Base-by-base conservation (phyloP, 768 basidiomycete species). In the Boletus rubropictus region DNA sequence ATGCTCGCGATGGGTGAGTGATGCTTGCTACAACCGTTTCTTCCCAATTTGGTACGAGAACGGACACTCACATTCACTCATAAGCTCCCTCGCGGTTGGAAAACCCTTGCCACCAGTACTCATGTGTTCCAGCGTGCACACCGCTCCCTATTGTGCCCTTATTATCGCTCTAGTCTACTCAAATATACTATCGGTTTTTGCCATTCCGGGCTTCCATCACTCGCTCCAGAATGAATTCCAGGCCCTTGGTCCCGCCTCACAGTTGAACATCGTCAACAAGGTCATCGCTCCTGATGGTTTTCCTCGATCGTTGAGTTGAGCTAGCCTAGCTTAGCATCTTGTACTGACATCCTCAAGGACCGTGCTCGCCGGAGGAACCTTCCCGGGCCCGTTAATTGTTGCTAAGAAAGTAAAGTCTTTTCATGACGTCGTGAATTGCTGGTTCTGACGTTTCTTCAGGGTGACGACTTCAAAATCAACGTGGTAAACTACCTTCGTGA, bases 221-320 rank as follows among this genome's bases (percentile, higher is more conserved):
- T 39, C 44, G 20, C 17, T 21, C 40, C 38, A 33, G 20, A 18
- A n/a, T 4, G 35, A 39, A 20, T 24, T 34, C 15, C 38, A 15
- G 21, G 52, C 54, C 36, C 45, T 61, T 3, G 61, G 58, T 17
- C 60, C 60, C 18, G 40, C 54, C 12, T 22, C 63, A n/a, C 59
- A 63, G 8, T 32, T 78, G 15, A 51, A 64, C 24, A 63, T 78
- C 25, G 64, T 65, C n/a, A 77, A 76, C 50, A 60, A 61, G 32
- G 36, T 55, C 29, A 69, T 78, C 43, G 53, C 72, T 20, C 78
- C 78, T 5, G 78, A 79, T 65, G 76, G 78, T 4, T 78, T 73
- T 44, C 54, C 42, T 39, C 59, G 51, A 64, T 65, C 69, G 70
- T 51, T 72, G 37, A 36, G 71, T 65, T 25, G 21, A 48, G 3